Percentiles rank a stretch among this genome's conserved stretches.
Conservation (phyloP, 2,329 filamentous ascomycete genomes). For the Tolypocladium inflatum region DNA sequence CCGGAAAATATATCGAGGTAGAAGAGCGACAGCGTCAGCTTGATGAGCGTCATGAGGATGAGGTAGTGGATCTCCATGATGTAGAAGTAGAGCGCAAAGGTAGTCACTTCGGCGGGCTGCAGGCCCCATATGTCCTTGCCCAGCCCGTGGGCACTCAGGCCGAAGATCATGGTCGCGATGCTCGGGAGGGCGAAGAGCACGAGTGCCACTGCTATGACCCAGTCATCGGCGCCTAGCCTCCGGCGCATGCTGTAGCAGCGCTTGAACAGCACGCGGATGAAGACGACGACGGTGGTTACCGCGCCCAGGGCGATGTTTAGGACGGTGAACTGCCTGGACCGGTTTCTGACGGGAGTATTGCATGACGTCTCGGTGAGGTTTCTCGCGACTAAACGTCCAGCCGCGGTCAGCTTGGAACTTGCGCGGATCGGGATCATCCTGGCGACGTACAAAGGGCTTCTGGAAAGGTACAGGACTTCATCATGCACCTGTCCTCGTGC, state of each 20-base stretch:
- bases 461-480: background rate
- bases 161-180: conserved; percentile 12
- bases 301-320: conserved; percentile 8
- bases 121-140: conserved; percentile 25
- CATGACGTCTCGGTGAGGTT: background rate
- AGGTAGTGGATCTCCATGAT: conserved; percentile 29
- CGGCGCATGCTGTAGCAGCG: conserved; percentile 16
- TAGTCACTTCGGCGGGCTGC: conserved; percentile 6
- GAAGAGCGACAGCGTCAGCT: conserved; percentile 31
- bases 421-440: background rate
- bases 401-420: background rate
- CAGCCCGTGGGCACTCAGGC: conserved; percentile 16
- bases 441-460: background rate
- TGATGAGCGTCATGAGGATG: conserved; percentile 24
- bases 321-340: background rate
- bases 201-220: conserved; percentile 11
- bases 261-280: conserved; percentile 10
- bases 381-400: background rate
- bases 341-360: background rate
- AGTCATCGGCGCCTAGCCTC: conserved; percentile 22
- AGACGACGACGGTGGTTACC: conserved; percentile 8
- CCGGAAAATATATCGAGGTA: conserved; percentile 33
- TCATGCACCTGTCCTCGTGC: background rate
- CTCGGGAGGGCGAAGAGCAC: conserved; percentile 11
- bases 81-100: conserved; percentile 20